phyloP scores from a whole-genome alignment of 1,139 yeast species.

The Kluyveromyces sp. region DNA sequence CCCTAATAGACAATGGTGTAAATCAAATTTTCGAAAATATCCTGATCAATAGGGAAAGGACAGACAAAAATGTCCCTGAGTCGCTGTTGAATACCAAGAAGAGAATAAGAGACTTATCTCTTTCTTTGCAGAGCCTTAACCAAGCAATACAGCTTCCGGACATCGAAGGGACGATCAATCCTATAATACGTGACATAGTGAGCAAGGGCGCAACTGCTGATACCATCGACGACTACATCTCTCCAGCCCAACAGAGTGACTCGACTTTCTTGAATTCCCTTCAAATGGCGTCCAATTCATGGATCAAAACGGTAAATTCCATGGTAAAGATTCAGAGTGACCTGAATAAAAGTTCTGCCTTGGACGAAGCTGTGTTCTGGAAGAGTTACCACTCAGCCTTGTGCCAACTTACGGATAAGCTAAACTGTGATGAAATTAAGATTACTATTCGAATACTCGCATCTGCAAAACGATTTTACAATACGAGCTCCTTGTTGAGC shows the following conservation, averaged over 20 bases:
- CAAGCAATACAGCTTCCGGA: conserved; percentile 67
- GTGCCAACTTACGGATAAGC: conserved; percentile 49
- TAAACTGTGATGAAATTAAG: conserved; percentile 47
- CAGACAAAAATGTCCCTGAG: conserved; percentile 21
- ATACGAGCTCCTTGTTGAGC: conserved; percentile 63
- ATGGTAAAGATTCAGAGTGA: conserved; percentile 48
- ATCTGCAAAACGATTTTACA: conserved; percentile 71
- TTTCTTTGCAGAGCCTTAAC: conserved; percentile 62
- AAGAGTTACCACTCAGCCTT: conserved; percentile 61
- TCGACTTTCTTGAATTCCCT: conserved; percentile 54
- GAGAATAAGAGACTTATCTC: conserved; percentile 62
- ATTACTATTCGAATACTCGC: conserved; percentile 58
- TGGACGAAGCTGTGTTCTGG: conserved; percentile 80
- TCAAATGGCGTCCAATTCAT: conserved; percentile 59
- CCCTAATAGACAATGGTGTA: conserved; percentile 49
- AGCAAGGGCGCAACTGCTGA: conserved; percentile 30
- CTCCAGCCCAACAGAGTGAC: conserved; percentile 40
- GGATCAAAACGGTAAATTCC: conserved; percentile 62
- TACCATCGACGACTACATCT: conserved; percentile 30
- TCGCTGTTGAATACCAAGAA: conserved; percentile 45
- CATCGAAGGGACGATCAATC: conserved; percentile 47
- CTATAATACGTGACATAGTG: conserved; percentile 40
- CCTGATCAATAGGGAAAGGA: conserved; percentile 20
- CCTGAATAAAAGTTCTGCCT: conserved; percentile 51
- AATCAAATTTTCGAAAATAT: conserved; percentile 47